Evolutionary conservation across 257 asterid genomes (phyloP), one percentile per base, ranked within the genome.

Genomic region (Anisodus tanguticus): DNA sequence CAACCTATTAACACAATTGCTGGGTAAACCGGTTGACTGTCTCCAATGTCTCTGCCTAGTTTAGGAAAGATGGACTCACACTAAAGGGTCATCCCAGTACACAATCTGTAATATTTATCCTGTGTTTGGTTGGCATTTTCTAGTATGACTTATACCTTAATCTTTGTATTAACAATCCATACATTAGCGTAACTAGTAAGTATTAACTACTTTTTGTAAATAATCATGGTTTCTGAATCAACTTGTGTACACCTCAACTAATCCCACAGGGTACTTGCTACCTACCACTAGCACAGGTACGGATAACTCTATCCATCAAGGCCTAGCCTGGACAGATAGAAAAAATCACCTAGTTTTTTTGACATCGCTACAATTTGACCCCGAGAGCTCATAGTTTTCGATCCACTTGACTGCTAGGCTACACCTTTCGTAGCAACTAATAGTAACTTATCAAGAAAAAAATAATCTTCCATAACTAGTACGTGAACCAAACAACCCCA

Each of bases 191-290:
- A 19, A 49, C 62, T 47, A 47, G 79, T 71, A 17, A n/a, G 3
- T 45, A 45, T 37, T 43, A 71, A 71, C 37, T 71, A 43, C 76
- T 68, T 68, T 35, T 68, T 68, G 47, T 8, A 68, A 68, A 66
- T 31, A 31, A 66, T 6, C 4, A 6, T 5, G 5, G 49, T 13
- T 47, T 35, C 11, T 35, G 19, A 10, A 43, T 1, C n/a, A 37
- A n/a, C 76, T 67, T 13, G 76, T 22, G 15, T 5, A 3, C 76
- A 37, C 1, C 76, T 67, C 49, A 0, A 37, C 49, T 4, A 67
- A 35, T 37, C 1, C 9, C 76, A 1, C 17, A 31, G 9, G 45
- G 35, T 64, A 64, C 0, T 1, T 31, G 1, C 19, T 67, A 67
- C 0, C 47, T 67, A 47, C 74, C 41, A 0, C 47, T 45, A 66